Conservation (phyloP, 768 basidiomycete species). For the Termitomyces sp. region DNA sequence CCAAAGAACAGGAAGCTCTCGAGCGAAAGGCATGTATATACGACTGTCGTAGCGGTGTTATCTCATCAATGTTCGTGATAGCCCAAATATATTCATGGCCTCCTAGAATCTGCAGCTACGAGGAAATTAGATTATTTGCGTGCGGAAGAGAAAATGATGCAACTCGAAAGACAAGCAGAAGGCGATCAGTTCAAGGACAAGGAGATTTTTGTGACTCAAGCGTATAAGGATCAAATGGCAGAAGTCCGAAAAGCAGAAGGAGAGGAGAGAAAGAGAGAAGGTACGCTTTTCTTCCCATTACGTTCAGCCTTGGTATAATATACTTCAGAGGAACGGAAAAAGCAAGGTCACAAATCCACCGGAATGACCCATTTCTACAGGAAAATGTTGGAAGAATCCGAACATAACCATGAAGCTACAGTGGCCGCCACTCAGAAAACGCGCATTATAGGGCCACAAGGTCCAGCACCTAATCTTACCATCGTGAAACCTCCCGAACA, state of each 20-base stretch:
- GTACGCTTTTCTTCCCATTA: slow-evolving; percentile 36
- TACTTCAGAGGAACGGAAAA: slow-evolving; percentile 55
- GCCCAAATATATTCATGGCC: slow-evolving; percentile 90
- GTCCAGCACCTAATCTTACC: slow-evolving; percentile 59
- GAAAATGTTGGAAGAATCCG: slow-evolving; percentile 71
- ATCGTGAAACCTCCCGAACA: slow-evolving; percentile 70
- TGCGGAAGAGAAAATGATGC: slow-evolving; percentile 98
- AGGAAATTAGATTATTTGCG: slow-evolving; percentile 83
- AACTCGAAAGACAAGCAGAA: slow-evolving; percentile 86
- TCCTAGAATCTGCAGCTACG: slow-evolving; percentile 80
- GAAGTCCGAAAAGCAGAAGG: slow-evolving; percentile 88
- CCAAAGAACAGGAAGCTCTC: slow-evolving; percentile 69
- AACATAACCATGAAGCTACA: slow-evolving; percentile 80
- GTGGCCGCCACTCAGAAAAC: slow-evolving; percentile 65
- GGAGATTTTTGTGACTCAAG: slow-evolving; percentile 96
- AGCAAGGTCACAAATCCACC: slow-evolving; percentile 47
- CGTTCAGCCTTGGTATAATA: neutral
- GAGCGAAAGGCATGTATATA: slow-evolving; percentile 64
- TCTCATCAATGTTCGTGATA: slow-evolving; percentile 23
- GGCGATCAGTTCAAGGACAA: slow-evolving; percentile 93
- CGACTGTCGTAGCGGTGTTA: slow-evolving; percentile 5
- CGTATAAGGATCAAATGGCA: slow-evolving; percentile 95
- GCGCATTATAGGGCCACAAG: slow-evolving; percentile 59
- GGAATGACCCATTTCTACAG: slow-evolving; percentile 88
- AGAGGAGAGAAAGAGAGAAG: slow-evolving; percentile 86